Evolutionary conservation across 768 basidiomycete species (phyloP), one percentile per base, ranked within the genome.

Genomic region (Pleurotus platypus): DNA sequence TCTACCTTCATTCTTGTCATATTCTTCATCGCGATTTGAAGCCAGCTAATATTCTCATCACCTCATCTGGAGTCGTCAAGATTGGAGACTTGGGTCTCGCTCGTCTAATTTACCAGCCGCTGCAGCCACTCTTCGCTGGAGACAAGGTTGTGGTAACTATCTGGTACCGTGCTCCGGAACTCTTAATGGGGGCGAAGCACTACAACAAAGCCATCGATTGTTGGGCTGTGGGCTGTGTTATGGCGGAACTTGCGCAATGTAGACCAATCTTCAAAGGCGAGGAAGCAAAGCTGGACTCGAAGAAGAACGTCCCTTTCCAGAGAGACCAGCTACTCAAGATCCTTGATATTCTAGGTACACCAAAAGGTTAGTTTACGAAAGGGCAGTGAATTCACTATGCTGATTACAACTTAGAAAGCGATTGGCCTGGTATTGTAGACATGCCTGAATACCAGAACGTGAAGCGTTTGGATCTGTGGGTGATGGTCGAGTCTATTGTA

Each of bases 71-170:
- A 2, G 82, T 92, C 38, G 94, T 99, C 65, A 98, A 98, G 72
- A 98, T 99, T 53, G 97, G 95, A n/a, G 97, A 99, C 69, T 78
- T 98, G 1, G 97, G 97, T 20, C 84, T 99, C 13, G 97, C 97
- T 1, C 83, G 97, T 30, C 79, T 98, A 27, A 88, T 91, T 57
- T 89, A 94, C 66, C 86, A 93, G 58, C 97, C 97, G 4, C 78
- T 99, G 1, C 94, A 97, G 62, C 88, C 90, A 1, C 77, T 99
- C 1, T 94, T 92, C 67, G 86, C 86, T 0, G 95, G 95, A 13
- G 97, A 99, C 73, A 98, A 98, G 66, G 95, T 99, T 24, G 97
- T 98, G 37, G 97, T 99, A 11, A 99, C 97, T 0, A 98, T 99
- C 66, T 98, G 97, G 97, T 99, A 99, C 69, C 90, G 97, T 53